Base-by-base conservation (phyloP, 129 eudicot genomes). In the Chrysanthemum seticuspe region DNA sequence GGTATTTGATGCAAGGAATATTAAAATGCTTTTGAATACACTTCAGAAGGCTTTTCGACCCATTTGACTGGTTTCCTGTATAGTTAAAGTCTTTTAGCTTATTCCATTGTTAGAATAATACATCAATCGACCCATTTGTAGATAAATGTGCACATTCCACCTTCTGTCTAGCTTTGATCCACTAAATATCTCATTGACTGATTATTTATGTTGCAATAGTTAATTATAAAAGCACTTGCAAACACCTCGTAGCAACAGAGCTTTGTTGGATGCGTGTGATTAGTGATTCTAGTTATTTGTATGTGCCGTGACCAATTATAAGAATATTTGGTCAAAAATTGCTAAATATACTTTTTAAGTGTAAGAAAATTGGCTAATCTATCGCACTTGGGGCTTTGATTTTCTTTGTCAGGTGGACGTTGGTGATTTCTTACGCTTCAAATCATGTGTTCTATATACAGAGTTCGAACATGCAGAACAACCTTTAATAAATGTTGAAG, bases 371-470 rank as follows among this genome's bases (percentile, higher is more conserved):
- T 10, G 60, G 50, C 25, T 48, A 62, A 12, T 34, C 10, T 72
- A 23, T 45, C 13, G 12, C 53, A 36, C 13, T 62, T 61, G 9
- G 9, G 45, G 45, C 45, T 40, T 40, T 40, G 45, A 40, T 40
- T 40, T 68, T 50, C 54, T 63, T 29, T 60, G 47, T 68, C 79
- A 95, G 99, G 99, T 95, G 82, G 99, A 90, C 65, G 99, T 95
- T 65, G 99, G 99, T 59, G 85, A 95, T 78, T 95, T 95, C 80
- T 69, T 95, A 80, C 97, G 99, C 45, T 82, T 95, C 81, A 90
- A 88, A 65, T 90, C 99, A 4, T 90, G 99, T 77, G 94, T 90
- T 13, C 72, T 95, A 59, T 95, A 86, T 78, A 95, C 99, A 0
- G 97, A 90, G 83, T 58, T 72, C 69, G 91, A 90, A 74, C 75